These are phyloP conservation scores for Leishmania guyanensis DNA, from an alignment of 208 protist species.

Conservation along the genomic window DNA sequence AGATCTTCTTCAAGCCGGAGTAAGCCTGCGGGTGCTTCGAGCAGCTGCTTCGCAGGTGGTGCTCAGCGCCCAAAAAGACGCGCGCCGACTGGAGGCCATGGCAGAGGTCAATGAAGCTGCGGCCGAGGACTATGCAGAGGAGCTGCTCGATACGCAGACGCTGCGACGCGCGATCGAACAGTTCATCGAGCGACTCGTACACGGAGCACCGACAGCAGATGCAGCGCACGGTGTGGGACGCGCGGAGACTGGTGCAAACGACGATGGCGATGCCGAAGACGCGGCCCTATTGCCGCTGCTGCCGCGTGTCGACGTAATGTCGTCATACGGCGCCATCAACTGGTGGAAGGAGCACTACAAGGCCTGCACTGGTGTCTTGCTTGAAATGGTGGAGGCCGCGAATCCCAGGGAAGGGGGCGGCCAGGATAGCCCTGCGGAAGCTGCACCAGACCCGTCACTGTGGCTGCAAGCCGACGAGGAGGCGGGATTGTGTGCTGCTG, in stretches of 20 bases:
- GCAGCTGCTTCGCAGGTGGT: conserved; percentile 60
- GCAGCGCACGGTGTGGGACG: not conserved
- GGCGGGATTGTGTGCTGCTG: conserved; percentile 5
- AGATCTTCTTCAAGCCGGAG: conserved; percentile 60
- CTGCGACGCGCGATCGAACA: conserved; percentile 24
- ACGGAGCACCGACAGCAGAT: conserved; percentile 12
- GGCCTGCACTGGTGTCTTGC: conserved; percentile 57
- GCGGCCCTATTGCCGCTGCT: conserved; percentile 11
- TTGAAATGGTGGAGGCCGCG: conserved; percentile 36
- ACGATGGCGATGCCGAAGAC: not conserved
- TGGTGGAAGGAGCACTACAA: conserved; percentile 70
- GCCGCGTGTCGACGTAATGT: conserved; percentile 52
- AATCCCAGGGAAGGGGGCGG: not conserved
- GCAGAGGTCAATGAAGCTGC: conserved; percentile 21
- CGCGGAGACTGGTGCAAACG: not conserved
- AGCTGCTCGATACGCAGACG: conserved; percentile 38
- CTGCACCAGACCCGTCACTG: not conserved
- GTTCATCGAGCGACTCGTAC: conserved; percentile 29
- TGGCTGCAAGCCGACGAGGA: conserved; percentile 1
- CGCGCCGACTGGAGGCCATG: conserved; percentile 25
- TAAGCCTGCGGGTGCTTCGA: conserved; percentile 75
- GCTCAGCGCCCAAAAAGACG: conserved; percentile 33
- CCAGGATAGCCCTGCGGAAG: not conserved
- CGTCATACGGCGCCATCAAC: conserved; percentile 29
- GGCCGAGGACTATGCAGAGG: conserved; percentile 30